phyloP scores from a whole-genome alignment of 2,329 filamentous ascomycete species.

The Triangularia setosa region DNA sequence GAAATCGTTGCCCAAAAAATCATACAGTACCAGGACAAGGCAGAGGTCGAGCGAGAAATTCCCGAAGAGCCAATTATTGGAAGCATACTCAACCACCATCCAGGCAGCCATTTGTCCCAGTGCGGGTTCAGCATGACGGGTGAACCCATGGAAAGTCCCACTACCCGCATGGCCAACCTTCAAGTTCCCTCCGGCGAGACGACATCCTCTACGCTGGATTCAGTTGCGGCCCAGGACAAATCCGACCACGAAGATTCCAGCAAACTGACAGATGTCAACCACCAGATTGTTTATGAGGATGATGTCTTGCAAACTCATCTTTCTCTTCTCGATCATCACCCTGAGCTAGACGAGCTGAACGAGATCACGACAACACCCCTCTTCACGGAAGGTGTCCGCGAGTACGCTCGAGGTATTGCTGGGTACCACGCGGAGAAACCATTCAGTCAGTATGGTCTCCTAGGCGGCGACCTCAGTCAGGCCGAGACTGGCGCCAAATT shows the following conservation, averaged over 20 bases:
- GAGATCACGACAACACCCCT: constrained; percentile 31
- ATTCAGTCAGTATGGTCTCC: constrained; percentile 32
- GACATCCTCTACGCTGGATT: background rate
- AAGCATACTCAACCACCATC: no score
- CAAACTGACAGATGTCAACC: background rate
- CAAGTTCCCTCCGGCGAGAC: background rate
- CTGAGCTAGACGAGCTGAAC: constrained; percentile 25
- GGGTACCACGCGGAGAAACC: background rate
- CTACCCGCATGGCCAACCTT: background rate
- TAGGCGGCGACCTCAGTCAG: constrained; percentile 25
- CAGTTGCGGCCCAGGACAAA: background rate
- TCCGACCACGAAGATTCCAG: background rate
- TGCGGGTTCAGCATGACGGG: no score
- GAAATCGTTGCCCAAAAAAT: no score
- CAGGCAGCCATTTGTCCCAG: background rate
- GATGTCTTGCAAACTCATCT: constrained; percentile 12
- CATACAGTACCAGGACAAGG: no score
- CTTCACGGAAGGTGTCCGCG: constrained; percentile 30
- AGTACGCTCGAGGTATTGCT: constrained; percentile 13
- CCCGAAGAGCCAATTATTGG: no score
- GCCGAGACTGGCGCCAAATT: background rate
- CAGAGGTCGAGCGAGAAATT: no score
- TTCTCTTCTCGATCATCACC: constrained; percentile 19
- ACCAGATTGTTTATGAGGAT: constrained; percentile 2
- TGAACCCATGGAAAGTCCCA: background rate